Evolutionary conservation across 139 green algal species (phyloP), one percentile per base, ranked within the genome.

Genomic region (Nannochloris sp.): DNA sequence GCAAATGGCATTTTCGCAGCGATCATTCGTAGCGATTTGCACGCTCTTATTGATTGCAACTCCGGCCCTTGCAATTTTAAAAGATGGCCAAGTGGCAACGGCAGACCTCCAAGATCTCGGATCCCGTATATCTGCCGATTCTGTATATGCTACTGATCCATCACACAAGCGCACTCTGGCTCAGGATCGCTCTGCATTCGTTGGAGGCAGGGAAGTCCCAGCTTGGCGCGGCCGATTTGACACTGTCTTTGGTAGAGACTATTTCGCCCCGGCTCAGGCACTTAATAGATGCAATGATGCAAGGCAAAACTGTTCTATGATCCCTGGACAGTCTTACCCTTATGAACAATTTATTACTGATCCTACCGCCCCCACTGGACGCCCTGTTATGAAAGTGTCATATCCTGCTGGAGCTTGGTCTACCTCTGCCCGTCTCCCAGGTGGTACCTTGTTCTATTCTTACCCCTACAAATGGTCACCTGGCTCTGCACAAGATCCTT

Each of bases 381-480:
- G 42, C 42, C 42, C 42, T 19, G 42, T 51, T 19, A 51, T 51
- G 42, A 59, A 34, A 34, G 35, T 62, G 6, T 51, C 57, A 6
- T 53, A 6, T 42, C 57, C 23, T 23, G 15, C 32, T 38, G 57
- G 57, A 24, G n/a, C 15, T 42, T 65, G 57, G 57, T 57, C 57
- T 24, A 38, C 57, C 57, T 56, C 24, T n/a, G 57, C 23, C 19
- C 8, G 10, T 6, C 19, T 56, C 15, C 57, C 27, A n/a, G 57
- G 57, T 13, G 57, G 57, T 25, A 12, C 57, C 7, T 42, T 65
- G 8, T 65, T 65, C 57, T 53, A 45, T 24, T 24, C 31, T 23
- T 65, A 31, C 57, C 57, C 57, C 57, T 65, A 51, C 42, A 51
- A 51, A 19, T 51, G 19, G 19, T 27, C 19, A 19, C 42, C 42